Evolutionary conservation across 495 filamentous ascomycete genomes (phyloP).

Genomic region (Penicillium egyptiacum): DNA sequence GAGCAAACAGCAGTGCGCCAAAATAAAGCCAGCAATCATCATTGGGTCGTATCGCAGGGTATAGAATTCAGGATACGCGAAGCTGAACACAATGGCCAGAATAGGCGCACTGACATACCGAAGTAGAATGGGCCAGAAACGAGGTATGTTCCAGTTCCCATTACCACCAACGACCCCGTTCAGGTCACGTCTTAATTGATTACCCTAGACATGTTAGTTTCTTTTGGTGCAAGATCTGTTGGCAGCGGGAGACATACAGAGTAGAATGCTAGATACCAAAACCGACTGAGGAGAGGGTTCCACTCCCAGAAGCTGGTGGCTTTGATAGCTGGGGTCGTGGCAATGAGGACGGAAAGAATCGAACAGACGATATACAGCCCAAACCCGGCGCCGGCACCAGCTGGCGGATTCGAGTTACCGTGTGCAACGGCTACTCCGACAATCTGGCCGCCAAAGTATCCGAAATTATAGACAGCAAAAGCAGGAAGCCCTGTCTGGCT

Average conservation of each 20-base stretch:
- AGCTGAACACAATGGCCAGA: slow-evolving; percentile 42
- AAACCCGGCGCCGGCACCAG: slow-evolving; percentile 32
- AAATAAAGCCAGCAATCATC: slow-evolving; percentile 39
- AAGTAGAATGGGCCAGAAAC: slow-evolving; percentile 32
- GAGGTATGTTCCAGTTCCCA: slow-evolving; percentile 42
- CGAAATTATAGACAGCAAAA: slow-evolving; percentile 34
- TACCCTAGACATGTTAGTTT: slow-evolving; percentile 15
- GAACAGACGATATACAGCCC: slow-evolving; percentile 27
- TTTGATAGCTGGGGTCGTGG: slow-evolving; percentile 21
- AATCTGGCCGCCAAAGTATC: slow-evolving; percentile 38
- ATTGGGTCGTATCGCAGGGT: slow-evolving; percentile 38
- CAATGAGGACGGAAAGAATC: slow-evolving; percentile 16
- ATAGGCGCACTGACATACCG: slow-evolving; percentile 42
- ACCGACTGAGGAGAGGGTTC: slow-evolving; percentile 21
- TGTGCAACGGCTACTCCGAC: slow-evolving; percentile 36
- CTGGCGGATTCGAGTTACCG: slow-evolving; percentile 21
- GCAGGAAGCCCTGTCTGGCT: slow-evolving; percentile 30
- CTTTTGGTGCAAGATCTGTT: not conserved
- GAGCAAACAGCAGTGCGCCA: slow-evolving; percentile 33
- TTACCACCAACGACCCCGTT: slow-evolving; percentile 25
- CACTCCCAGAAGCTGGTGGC: slow-evolving; percentile 34
- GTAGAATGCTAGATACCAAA: slow-evolving; percentile 29
- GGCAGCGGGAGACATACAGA: slow-evolving; percentile 15
- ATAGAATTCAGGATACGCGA: slow-evolving; percentile 42
- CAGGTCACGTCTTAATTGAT: slow-evolving; percentile 28